phyloP scores from a whole-genome alignment of 305 asterid genomes.

The Fraxinus greggii region DNA sequence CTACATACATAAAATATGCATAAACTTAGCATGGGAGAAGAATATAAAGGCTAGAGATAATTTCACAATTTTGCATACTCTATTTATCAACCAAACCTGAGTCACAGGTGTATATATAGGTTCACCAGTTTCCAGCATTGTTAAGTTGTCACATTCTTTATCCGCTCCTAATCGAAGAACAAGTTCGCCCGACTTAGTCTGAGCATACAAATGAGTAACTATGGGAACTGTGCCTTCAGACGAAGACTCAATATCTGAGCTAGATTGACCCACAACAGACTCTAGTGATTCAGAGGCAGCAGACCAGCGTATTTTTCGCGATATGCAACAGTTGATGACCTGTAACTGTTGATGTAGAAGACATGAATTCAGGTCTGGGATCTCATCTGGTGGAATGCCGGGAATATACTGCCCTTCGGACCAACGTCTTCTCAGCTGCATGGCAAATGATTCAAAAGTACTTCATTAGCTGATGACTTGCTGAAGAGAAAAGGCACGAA shows the following conservation, averaged over 20 bases:
- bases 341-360: constrained; percentile 94
- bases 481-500: constrained; percentile 20
- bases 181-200: constrained; percentile 65
- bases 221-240: constrained; percentile 45
- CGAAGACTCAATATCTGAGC: constrained; percentile 38
- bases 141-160: constrained; percentile 56
- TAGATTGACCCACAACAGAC: constrained; percentile 50
- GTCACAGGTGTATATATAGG: constrained; percentile 82
- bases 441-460: constrained; percentile 24
- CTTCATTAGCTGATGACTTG: constrained; percentile 15
- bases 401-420: constrained; percentile 86
- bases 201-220: constrained; percentile 58
- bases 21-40: constrained; percentile 23
- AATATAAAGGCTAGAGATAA: constrained; percentile 10
- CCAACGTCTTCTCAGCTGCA: constrained; percentile 94
- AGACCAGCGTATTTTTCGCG: constrained; percentile 71
- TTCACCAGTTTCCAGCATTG: constrained; percentile 95
- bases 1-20: constrained; percentile 40
- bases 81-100: constrained; percentile 63
- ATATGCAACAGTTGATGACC: constrained; percentile 93
- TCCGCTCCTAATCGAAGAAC: constrained; percentile 92
- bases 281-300: constrained; percentile 81
- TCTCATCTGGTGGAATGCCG: constrained; percentile 74
- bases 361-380: constrained; percentile 90
- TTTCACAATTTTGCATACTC: constrained; percentile 20